Percentiles rank a stretch among this genome's conserved stretches.
Evolutionary conservation across 192 early-diverging fungal species (phyloP).

Genomic region (Coemansia sp.): DNA sequence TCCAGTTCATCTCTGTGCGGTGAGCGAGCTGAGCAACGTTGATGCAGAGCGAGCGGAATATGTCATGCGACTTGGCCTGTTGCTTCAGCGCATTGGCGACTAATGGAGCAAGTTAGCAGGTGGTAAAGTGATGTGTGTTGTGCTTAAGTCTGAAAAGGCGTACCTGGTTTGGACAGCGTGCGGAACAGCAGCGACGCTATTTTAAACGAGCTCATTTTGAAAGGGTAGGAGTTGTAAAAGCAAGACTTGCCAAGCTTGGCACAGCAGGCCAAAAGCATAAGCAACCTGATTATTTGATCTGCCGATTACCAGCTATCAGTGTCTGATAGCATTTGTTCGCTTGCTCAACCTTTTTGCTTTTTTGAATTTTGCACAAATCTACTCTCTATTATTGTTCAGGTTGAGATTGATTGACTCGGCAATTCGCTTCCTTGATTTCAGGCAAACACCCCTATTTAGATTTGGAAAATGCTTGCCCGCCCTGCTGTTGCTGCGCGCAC

Average conservation of each 20-base stretch:
- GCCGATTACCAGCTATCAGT: background rate
- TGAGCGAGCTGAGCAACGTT: constrained; percentile 73
- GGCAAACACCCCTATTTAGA: background rate
- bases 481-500: constrained; percentile 43
- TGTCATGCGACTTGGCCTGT: constrained; percentile 57
- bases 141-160: constrained; percentile 2
- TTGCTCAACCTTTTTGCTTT: background rate
- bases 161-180: constrained; percentile 69
- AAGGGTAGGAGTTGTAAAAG: background rate
- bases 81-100: constrained; percentile 55
- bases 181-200: constrained; percentile 61
- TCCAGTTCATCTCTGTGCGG: constrained; percentile 78
- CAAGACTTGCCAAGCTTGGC: background rate
- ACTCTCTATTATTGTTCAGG: background rate
- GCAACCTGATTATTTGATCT: background rate
- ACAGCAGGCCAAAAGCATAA: background rate
- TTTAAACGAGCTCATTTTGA: constrained; percentile 61
- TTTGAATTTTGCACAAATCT: background rate
- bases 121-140: background rate
- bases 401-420: background rate
- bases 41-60: constrained; percentile 69
- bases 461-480: constrained; percentile 43
- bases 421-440: background rate
- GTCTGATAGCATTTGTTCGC: background rate
- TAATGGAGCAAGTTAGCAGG: constrained; percentile 11